phyloP scores from a whole-genome alignment of 371 early-diverging fungal species.

The Apophysomyces sp. region DNA sequence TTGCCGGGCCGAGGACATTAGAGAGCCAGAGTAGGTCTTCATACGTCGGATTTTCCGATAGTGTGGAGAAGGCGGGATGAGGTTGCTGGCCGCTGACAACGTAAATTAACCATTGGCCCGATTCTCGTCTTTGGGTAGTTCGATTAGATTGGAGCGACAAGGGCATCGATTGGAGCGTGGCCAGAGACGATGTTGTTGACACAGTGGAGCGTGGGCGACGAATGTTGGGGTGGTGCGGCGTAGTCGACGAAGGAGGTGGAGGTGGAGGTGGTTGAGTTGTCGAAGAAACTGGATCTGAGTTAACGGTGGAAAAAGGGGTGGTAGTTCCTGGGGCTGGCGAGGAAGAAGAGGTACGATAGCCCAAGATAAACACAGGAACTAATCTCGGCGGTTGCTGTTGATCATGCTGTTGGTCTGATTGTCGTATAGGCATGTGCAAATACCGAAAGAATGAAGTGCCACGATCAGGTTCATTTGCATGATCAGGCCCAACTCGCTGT shows the following conservation, averaged over 20 bases:
- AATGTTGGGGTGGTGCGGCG: not conserved
- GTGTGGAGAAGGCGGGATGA: slow-evolving; percentile 5
- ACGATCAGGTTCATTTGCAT: not conserved
- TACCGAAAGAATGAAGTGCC: slow-evolving; percentile 11
- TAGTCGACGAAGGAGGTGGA: not conserved
- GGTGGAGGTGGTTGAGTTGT: not conserved
- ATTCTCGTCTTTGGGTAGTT: not conserved
- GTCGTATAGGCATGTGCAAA: slow-evolving; percentile 14
- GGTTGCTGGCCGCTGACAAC: slow-evolving; percentile 22
- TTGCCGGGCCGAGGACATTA: slow-evolving; percentile 58
- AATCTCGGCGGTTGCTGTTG: slow-evolving; percentile 1
- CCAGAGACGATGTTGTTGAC: slow-evolving; percentile 25
- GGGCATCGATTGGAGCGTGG: slow-evolving; percentile 28
- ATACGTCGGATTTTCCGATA: slow-evolving; percentile 46
- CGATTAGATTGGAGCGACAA: slow-evolving; percentile 22
- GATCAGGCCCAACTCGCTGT: not conserved
- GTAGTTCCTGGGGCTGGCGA: not conserved
- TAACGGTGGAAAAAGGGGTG: not conserved
- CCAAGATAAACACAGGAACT: slow-evolving; percentile 19
- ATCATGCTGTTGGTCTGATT: not conserved
- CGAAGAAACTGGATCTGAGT: not conserved
- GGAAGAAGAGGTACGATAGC: slow-evolving; percentile 13
- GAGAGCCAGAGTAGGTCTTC: slow-evolving; percentile 61
- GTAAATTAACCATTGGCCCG: slow-evolving; percentile 43
- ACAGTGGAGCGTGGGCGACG: slow-evolving; percentile 22